A percentile compares a stretch with the other conserved stretches of the same genome.
Evolutionary conservation across 2,329 filamentous ascomycete genomes (phyloP).

Genomic region (Pleurostoma richardsiae): DNA sequence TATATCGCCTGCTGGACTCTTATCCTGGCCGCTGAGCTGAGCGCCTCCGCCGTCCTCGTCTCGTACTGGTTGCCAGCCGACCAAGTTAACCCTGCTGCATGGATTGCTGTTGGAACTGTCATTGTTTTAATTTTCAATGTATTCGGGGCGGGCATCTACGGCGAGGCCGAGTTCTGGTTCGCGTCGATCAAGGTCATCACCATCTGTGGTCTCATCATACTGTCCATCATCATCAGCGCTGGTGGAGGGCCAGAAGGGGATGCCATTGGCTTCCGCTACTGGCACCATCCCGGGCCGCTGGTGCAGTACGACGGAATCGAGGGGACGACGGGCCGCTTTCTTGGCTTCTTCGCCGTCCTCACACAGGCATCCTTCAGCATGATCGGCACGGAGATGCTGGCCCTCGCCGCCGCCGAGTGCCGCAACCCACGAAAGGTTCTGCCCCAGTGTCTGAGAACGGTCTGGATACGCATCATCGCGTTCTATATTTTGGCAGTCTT

Average conservation of each 20-base stretch:
- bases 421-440: conserved; percentile 60
- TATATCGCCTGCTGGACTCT: conserved; percentile 12
- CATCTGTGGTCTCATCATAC: conserved; percentile 9
- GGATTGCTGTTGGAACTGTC: conserved; percentile 7
- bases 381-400: conserved; percentile 56
- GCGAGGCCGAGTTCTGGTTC: conserved; percentile 15
- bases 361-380: conserved; percentile 57
- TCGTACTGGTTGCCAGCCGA: conserved; percentile 10
- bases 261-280: conserved; percentile 27
- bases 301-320: conserved; percentile 35
- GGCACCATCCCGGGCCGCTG: conserved; percentile 36
- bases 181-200: conserved; percentile 15
- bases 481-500: conserved; percentile 62
- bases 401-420: conserved; percentile 60
- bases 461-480: conserved; percentile 52
- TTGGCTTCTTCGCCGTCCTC: conserved; percentile 54
- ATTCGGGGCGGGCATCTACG: conserved; percentile 9
- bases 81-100: conserved; percentile 8
- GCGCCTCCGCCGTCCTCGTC: conserved; percentile 11
- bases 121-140: conserved; percentile 17
- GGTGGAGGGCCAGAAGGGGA: conserved; percentile 7
- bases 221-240: conserved; percentile 8
- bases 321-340: conserved; percentile 46
- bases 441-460: conserved; percentile 59
- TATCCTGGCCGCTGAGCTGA: conserved; percentile 10